phyloP scores from a whole-genome alignment of 2,329 filamentous ascomycete species.

The Talaromyces sp. region DNA sequence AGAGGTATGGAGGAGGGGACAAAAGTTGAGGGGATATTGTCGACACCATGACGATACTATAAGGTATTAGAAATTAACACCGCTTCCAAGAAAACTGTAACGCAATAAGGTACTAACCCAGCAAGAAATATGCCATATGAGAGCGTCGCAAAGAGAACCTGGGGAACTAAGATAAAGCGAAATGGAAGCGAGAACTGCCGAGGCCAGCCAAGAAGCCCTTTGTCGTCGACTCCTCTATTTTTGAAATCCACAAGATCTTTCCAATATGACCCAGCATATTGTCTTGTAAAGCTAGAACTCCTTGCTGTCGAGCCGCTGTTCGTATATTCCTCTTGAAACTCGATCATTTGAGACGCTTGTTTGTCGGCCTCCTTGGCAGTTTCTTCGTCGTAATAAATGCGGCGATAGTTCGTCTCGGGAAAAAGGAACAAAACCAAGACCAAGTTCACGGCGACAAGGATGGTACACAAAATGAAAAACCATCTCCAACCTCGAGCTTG shows the following conservation, averaged over 20 bases:
- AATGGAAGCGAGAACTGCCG: slow-evolving; percentile 18
- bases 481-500: slow-evolving; percentile 30
- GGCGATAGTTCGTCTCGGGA: slow-evolving; percentile 29
- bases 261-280: slow-evolving; percentile 22
- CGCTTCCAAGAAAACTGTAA: not conserved
- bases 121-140: slow-evolving; percentile 23
- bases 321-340: not conserved
- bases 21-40: slow-evolving; percentile 22
- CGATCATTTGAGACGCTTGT: not conserved
- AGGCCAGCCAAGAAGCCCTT: slow-evolving; percentile 12
- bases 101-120: slow-evolving; percentile 14
- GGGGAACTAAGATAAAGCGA: slow-evolving; percentile 19
- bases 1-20: slow-evolving; percentile 26
- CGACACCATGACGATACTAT: slow-evolving; percentile 15
- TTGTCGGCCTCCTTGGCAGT: not conserved
- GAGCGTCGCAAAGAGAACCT: slow-evolving; percentile 18
- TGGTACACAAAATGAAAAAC: slow-evolving; percentile 31
- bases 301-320: not conserved
- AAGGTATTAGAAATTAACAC: slow-evolving; percentile 2
- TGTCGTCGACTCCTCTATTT: slow-evolving; percentile 15
- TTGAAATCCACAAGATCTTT: slow-evolving; percentile 22
- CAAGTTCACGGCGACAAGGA: slow-evolving; percentile 25
- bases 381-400: slow-evolving; percentile 14
- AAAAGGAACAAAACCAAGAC: slow-evolving; percentile 27
- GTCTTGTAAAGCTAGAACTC: slow-evolving; percentile 10